phyloP scores from a whole-genome alignment of 495 filamentous ascomycete species.

The Aspergillus egyptiacus region DNA sequence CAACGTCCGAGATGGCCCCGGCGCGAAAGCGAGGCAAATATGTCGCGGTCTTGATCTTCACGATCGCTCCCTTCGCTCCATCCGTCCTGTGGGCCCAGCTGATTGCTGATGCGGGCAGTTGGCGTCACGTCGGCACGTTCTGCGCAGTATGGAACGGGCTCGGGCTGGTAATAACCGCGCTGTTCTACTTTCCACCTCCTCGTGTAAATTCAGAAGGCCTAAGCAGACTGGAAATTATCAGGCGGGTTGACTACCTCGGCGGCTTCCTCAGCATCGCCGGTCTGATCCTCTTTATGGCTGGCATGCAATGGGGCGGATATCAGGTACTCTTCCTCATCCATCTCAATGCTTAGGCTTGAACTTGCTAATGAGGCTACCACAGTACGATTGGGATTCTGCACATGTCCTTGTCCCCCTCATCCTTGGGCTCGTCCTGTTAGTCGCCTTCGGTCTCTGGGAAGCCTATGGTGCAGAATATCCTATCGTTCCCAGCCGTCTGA shows the following conservation, averaged over 20 bases:
- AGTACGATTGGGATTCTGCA: conserved; percentile 54
- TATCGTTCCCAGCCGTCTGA: conserved; percentile 59
- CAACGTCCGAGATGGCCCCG: conserved; percentile 63
- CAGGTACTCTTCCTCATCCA: conserved; percentile 34
- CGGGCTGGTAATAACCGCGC: conserved; percentile 52
- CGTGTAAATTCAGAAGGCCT: conserved; percentile 49
- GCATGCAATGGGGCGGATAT: conserved; percentile 64
- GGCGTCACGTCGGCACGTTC: conserved; percentile 61
- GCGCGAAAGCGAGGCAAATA: conserved; percentile 62
- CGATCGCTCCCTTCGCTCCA: conserved; percentile 62
- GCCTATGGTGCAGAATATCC: conserved; percentile 54
- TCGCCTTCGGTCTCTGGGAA: conserved; percentile 58
- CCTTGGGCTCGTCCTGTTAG: conserved; percentile 46
- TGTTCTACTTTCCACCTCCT: conserved; percentile 64
- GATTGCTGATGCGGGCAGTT: conserved; percentile 52
- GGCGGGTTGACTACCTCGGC: conserved; percentile 59
- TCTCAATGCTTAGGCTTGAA: not conserved
- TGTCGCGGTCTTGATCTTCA: conserved; percentile 60
- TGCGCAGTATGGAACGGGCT: conserved; percentile 55
- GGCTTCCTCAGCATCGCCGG: conserved; percentile 61
- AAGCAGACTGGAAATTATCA: conserved; percentile 45
- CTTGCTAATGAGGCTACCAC: not conserved
- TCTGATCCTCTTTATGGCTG: conserved; percentile 59
- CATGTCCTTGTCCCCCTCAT: conserved; percentile 57
- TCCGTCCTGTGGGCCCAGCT: conserved; percentile 66